phyloP scores from a whole-genome alignment of 78 protist genomes.

The Mastigamoeba balamuthi region DNA sequence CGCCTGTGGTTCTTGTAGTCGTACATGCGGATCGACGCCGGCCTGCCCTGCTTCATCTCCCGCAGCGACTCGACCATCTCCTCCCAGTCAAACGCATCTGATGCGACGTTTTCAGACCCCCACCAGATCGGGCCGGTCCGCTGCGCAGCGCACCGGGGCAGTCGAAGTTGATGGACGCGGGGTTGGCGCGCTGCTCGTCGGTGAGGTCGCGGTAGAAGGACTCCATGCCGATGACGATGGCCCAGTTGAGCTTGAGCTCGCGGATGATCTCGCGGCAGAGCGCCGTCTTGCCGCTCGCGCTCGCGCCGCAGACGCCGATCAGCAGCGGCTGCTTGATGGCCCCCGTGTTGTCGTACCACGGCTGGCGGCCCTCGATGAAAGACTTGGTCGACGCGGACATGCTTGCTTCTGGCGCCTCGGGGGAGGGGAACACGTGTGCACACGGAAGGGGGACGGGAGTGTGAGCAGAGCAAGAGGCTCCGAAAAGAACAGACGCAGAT shows the following conservation, averaged over 20 bases:
- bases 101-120: background rate
- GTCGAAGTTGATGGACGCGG: constrained; percentile 39
- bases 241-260: constrained; percentile 20
- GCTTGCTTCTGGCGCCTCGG: no score
- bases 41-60: constrained; percentile 42
- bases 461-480: no score
- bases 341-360: constrained; percentile 48
- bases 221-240: constrained; percentile 35
- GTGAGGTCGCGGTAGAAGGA: constrained; percentile 37
- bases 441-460: no score
- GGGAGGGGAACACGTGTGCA: no score
- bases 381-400: no score
- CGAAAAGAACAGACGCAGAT: no score
- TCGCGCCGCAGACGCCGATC: constrained; percentile 61
- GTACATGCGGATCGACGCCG: constrained; percentile 50
- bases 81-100: constrained; percentile 49
- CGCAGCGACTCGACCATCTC: constrained; percentile 18
- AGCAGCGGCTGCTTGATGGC: constrained; percentile 37
- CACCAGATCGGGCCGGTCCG: background rate
- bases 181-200: background rate
- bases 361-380: constrained; percentile 35
- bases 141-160: constrained; percentile 57
- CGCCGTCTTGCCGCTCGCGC: constrained; percentile 62
- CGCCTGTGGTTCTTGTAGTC: constrained; percentile 50
- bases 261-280: constrained; percentile 40